phyloP scores from a whole-genome alignment of 257 asterid genomes.

The Ehretia macrophylla region DNA sequence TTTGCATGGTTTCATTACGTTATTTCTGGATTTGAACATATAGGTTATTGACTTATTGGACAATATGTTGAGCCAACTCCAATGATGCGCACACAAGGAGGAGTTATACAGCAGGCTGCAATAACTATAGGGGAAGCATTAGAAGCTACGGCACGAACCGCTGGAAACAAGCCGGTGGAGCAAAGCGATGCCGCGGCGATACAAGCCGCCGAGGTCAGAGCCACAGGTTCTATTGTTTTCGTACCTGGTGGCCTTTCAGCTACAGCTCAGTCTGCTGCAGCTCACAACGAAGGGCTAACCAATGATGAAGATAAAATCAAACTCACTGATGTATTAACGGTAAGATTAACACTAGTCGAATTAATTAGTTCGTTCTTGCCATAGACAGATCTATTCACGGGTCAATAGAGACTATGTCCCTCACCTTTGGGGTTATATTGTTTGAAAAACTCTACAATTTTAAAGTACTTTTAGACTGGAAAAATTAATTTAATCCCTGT shows the following conservation, averaged over 20 bases:
- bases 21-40: neutral
- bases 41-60: slow-evolving; percentile 62
- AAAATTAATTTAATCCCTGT: no score
- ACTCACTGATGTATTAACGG: slow-evolving; percentile 46
- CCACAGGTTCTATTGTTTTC: slow-evolving; percentile 45
- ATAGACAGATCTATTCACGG: neutral
- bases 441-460: neutral
- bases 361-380: neutral
- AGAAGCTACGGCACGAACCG: slow-evolving; percentile 49
- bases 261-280: slow-evolving; percentile 71
- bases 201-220: slow-evolving; percentile 68
- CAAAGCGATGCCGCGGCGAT: slow-evolving; percentile 79
- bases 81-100: slow-evolving; percentile 7
- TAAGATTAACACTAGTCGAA: slow-evolving; percentile 10
- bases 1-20: no score
- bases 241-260: slow-evolving; percentile 66
- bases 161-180: slow-evolving; percentile 50
- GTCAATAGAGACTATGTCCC: neutral
- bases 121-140: slow-evolving; percentile 76
- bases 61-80: slow-evolving; percentile 29
- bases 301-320: slow-evolving; percentile 54
- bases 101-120: slow-evolving; percentile 9
- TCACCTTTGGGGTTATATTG: neutral
- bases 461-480: no score
- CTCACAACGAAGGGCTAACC: slow-evolving; percentile 41